These are phyloP conservation scores for Claviceps monticola DNA, from an alignment of 2,329 filamentous ascomycete genomes.

Conservation along the genomic window DNA sequence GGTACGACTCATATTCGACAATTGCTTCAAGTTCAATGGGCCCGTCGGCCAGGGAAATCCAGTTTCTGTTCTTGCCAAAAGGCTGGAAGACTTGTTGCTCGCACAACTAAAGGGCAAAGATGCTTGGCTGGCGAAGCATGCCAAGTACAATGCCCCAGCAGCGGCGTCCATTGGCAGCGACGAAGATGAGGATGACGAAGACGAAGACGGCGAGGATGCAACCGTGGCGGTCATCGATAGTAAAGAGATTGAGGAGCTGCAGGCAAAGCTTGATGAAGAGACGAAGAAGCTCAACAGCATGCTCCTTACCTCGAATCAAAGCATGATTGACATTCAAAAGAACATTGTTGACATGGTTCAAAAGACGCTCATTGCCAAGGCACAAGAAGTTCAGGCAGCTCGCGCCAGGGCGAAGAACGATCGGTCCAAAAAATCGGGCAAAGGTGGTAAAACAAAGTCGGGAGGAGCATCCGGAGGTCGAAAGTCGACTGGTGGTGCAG, in stretches of 20 bases:
- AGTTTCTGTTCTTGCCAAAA: slow-evolving; percentile 57
- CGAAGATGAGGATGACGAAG: slow-evolving; percentile 60
- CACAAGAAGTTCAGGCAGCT: slow-evolving; percentile 42
- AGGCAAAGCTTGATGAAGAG: slow-evolving; percentile 39
- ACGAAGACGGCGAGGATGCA: slow-evolving; percentile 35
- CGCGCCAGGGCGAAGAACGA: slow-evolving; percentile 36
- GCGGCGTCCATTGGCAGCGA: slow-evolving; percentile 51
- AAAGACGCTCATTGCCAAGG: slow-evolving; percentile 60
- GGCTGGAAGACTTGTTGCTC: slow-evolving; percentile 64
- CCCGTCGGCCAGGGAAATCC: slow-evolving; percentile 44
- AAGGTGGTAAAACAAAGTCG: slow-evolving; percentile 41
- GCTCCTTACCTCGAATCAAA: slow-evolving; percentile 36
- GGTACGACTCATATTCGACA: slow-evolving; percentile 69
- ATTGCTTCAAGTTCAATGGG: slow-evolving; percentile 84
- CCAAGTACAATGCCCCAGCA: slow-evolving; percentile 38
- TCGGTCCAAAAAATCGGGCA: slow-evolving; percentile 45
- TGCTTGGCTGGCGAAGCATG: slow-evolving; percentile 65
- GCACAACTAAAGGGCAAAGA: slow-evolving; percentile 64
- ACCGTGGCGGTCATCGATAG: slow-evolving; percentile 28
- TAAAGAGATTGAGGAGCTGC: slow-evolving; percentile 36
- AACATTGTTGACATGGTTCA: slow-evolving; percentile 52
- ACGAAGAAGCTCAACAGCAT: slow-evolving; percentile 43
- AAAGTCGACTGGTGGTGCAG: slow-evolving; percentile 25
- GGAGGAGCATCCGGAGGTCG: slow-evolving; percentile 22
- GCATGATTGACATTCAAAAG: slow-evolving; percentile 41